A percentile compares a stretch with the other conserved stretches of the same genome.
Conservation (phyloP, 2,329 filamentous ascomycete genomes). For the Botrytis fabae region DNA sequence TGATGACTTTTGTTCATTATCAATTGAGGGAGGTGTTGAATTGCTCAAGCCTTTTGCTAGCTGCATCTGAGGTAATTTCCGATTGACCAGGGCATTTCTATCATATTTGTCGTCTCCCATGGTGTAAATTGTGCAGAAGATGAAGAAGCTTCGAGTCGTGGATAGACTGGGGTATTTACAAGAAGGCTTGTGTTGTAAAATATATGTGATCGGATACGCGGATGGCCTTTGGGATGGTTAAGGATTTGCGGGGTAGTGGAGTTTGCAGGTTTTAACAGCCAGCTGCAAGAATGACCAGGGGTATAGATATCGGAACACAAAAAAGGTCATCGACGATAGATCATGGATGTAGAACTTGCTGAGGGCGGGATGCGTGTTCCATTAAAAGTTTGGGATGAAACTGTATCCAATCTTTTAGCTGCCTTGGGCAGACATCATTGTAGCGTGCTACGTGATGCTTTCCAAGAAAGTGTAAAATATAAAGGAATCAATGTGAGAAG, state of each 20-base stretch:
- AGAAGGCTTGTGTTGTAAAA: not conserved
- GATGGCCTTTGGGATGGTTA: not conserved
- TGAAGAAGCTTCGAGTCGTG: no score
- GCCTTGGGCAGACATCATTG: not conserved
- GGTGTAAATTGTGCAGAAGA: not conserved
- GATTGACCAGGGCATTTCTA: constrained; percentile 12
- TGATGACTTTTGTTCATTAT: not conserved
- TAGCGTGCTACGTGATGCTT: not conserved
- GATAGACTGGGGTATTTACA: not conserved
- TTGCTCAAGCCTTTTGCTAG: not conserved
- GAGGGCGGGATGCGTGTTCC: not conserved
- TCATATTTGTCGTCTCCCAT: constrained; percentile 16
- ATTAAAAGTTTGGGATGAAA: not conserved
- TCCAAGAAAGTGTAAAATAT: not conserved
- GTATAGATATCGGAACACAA: no score
- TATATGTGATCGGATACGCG: not conserved
- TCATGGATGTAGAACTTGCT: not conserved
- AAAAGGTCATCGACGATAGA: not conserved
- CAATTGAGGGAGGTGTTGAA: not conserved
- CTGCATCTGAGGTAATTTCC: constrained; percentile 21
- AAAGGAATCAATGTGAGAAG: no score
- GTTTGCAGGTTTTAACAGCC: not conserved
- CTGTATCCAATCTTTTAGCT: not conserved
- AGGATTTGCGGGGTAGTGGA: not conserved
- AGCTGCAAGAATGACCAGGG: not conserved